These are phyloP conservation scores for Penicillium sp. DNA, from an alignment of 2,329 filamentous ascomycete species.

Conservation along the genomic window DNA sequence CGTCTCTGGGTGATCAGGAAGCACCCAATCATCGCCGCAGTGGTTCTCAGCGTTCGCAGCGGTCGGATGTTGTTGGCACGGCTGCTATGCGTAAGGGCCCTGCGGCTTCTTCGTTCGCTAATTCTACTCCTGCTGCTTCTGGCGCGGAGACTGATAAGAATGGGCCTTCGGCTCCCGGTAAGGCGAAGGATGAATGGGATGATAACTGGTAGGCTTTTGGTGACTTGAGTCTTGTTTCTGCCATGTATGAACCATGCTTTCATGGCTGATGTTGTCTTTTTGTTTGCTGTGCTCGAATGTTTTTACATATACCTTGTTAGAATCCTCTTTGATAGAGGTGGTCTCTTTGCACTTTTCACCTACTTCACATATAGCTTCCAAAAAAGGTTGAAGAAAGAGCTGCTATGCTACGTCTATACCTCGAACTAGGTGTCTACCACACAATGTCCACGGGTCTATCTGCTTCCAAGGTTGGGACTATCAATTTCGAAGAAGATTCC, in stretches of 20 bases:
- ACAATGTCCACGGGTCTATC: too few species aligned
- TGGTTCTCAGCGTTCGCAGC: constrained; percentile 26
- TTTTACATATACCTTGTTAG: constrained; percentile 4
- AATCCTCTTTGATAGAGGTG: neutral
- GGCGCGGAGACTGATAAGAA: constrained; percentile 22
- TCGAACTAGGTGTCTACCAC: neutral
- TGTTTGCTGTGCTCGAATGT: neutral
- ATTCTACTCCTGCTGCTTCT: constrained; percentile 22
- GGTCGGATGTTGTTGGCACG: constrained; percentile 61
- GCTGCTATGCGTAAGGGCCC: constrained; percentile 60
- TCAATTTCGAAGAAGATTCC: too few species aligned
- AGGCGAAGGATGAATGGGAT: constrained; percentile 62
- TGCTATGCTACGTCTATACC: neutral
- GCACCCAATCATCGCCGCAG: constrained; percentile 26
- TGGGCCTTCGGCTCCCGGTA: constrained; percentile 25
- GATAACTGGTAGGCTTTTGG: constrained; percentile 48
- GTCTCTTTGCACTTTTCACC: neutral
- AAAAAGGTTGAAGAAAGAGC: neutral
- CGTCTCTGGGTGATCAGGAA: constrained; percentile 57
- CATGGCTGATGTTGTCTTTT: constrained; percentile 1
- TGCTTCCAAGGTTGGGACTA: too few species aligned
- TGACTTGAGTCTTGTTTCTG: neutral
- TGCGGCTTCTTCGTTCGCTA: constrained; percentile 17
- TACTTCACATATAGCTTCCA: neutral
- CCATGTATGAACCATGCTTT: neutral